These are phyloP conservation scores for Fusarium longipes DNA, from an alignment of 2,329 filamentous ascomycete species.

Conservation along the genomic window DNA sequence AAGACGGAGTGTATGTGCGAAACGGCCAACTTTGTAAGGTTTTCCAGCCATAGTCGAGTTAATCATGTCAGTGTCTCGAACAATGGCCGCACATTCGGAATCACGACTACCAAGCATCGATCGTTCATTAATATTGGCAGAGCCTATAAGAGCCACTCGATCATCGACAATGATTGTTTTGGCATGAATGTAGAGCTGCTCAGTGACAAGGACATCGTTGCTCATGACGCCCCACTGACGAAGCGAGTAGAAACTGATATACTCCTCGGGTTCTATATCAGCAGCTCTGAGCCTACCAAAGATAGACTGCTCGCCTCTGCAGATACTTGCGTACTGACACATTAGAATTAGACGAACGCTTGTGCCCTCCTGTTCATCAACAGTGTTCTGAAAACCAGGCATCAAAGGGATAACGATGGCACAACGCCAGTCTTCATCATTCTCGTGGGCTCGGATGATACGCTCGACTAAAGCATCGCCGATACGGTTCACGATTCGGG, in stretches of 20 bases:
- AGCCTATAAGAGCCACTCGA: slow-evolving; percentile 91
- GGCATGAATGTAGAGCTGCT: slow-evolving; percentile 97
- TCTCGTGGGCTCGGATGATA: slow-evolving; percentile 83
- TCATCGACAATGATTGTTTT: slow-evolving; percentile 98
- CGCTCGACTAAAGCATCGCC: slow-evolving; percentile 94
- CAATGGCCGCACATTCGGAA: slow-evolving; percentile 89
- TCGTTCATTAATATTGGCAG: slow-evolving; percentile 97
- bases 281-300: slow-evolving; percentile 84
- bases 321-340: slow-evolving; percentile 96
- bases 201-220: slow-evolving; percentile 85
- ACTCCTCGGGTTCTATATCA: slow-evolving; percentile 92
- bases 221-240: slow-evolving; percentile 93
- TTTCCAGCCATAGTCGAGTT: slow-evolving; percentile 90
- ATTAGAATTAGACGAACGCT: slow-evolving; percentile 96
- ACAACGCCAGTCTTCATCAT: slow-evolving; percentile 89
- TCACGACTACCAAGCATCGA: slow-evolving; percentile 94
- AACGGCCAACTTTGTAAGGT: slow-evolving; percentile 89
- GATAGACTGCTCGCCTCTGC: slow-evolving; percentile 89
- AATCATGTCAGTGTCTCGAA: slow-evolving; percentile 93
- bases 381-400: slow-evolving; percentile 98
- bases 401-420: slow-evolving; percentile 93
- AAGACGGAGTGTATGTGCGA: slow-evolving; percentile 91
- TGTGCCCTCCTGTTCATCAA: slow-evolving; percentile 92
- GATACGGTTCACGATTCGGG: slow-evolving; percentile 90
- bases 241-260: slow-evolving; percentile 94